phyloP scores from a whole-genome alignment of 345 rosid genomes.

The Euphorbia tirucalli region DNA sequence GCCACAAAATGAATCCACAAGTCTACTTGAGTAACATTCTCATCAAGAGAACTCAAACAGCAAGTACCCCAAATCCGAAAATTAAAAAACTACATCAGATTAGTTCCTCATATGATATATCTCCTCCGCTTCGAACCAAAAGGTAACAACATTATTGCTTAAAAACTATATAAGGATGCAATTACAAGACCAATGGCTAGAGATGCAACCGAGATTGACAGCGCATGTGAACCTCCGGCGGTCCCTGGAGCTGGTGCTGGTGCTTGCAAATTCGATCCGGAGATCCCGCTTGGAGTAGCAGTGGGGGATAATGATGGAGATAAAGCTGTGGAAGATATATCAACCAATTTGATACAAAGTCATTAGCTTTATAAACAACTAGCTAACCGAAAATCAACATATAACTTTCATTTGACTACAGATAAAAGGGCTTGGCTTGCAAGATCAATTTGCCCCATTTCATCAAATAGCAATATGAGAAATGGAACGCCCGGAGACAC shows the following conservation, averaged over 20 bases:
- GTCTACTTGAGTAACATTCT: not conserved
- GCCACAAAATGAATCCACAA: slow-evolving; percentile 10
- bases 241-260: slow-evolving; percentile 36
- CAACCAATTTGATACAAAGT: not conserved
- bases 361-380: not conserved
- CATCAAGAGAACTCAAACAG: slow-evolving; percentile 1
- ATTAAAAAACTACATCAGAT: slow-evolving; percentile 6
- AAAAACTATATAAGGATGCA: slow-evolving; percentile 17
- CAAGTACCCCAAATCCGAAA: slow-evolving; percentile 6
- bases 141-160: not conserved
- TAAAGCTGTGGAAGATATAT: slow-evolving; percentile 18
- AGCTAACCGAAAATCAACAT: too few relatives aligned
- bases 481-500: too few relatives aligned
- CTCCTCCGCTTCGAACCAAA: not conserved
- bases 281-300: slow-evolving; percentile 12
- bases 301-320: slow-evolving; percentile 23
- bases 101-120: slow-evolving; percentile 12
- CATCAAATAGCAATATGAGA: too few relatives aligned
- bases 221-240: slow-evolving; percentile 22
- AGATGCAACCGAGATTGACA: slow-evolving; percentile 21
- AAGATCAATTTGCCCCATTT: too few relatives aligned
- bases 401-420: too few relatives aligned
- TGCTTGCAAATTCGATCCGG: slow-evolving; percentile 15
- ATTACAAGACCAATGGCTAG: slow-evolving; percentile 23
- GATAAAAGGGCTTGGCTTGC: too few relatives aligned